Conservation (phyloP, 2,329 filamentous ascomycete species). For the Colletotrichum orbiculare region DNA sequence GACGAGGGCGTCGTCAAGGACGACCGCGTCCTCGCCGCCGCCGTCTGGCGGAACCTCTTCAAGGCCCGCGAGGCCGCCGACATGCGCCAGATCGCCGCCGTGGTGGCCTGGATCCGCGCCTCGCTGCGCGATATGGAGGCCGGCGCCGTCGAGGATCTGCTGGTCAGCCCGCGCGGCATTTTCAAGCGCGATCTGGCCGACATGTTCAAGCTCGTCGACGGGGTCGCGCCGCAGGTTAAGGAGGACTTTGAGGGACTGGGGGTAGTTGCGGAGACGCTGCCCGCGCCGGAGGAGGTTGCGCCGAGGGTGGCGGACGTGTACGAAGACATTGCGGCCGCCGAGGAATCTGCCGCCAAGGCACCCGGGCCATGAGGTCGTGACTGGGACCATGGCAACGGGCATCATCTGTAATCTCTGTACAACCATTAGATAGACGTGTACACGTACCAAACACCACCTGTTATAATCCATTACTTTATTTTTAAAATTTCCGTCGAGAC, state of each 20-base stretch:
- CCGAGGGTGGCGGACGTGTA: constrained; percentile 37
- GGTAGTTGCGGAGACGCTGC: constrained; percentile 36
- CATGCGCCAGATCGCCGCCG: constrained; percentile 60
- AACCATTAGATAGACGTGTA: constrained; percentile 11
- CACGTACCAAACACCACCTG: too few species aligned
- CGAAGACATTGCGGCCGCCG: constrained; percentile 20
- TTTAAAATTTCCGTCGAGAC: too few species aligned
- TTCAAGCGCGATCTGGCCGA: constrained; percentile 56
- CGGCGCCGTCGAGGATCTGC: constrained; percentile 57
- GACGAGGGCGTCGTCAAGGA: constrained; percentile 83
- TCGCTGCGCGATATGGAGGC: constrained; percentile 60
- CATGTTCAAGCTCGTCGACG: constrained; percentile 53
- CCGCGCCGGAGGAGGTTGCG: constrained; percentile 27
- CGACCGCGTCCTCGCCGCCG: constrained; percentile 81
- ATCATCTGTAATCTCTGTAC: constrained; percentile 41
- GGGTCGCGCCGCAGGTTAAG: constrained; percentile 44
- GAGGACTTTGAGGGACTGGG: constrained; percentile 50
- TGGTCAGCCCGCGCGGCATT: constrained; percentile 50
- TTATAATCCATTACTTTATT: too few species aligned
- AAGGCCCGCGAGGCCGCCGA: constrained; percentile 71
- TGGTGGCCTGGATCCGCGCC: constrained; percentile 67
- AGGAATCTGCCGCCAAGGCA: constrained; percentile 9
- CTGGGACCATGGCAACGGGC: neutral
- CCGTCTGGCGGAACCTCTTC: constrained; percentile 94
- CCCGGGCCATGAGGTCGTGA: neutral